Base-by-base conservation (phyloP, 2,329 filamentous ascomycete genomes). In the Escovopsis sp. region DNA sequence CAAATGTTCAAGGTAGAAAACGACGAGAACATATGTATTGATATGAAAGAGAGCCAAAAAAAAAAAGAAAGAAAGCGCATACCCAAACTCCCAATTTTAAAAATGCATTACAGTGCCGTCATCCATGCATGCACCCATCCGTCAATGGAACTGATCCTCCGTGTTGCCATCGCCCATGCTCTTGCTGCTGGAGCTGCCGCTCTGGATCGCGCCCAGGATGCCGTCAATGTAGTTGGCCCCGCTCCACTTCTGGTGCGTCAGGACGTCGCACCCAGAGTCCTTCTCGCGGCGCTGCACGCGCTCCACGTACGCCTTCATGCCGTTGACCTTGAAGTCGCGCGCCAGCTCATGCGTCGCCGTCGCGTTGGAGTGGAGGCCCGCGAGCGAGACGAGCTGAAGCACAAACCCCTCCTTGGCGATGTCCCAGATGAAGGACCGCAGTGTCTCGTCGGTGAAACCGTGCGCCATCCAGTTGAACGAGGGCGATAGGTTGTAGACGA, bases 401-500 rank as follows among this genome's bases (percentile, higher is more conserved):
- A 77, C 77, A 57, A 80, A 89, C 46, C 89, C 89, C 54, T 95
- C 83, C 58, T 80, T 78, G 8, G 88, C 91, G 50, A 98, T 77
- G 60, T 96, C 89, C 89, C 89, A 96, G 53, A 98, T 84, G 61
- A 98, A 98, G 6, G 77, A 86, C 65, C 83, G 86, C 43, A 98
- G 72, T 6, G 82, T 81, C 47, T 77, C 79, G 49, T 87, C 78
- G 3, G 75, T 81, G 64, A 96, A 98, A 28, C 89, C 91, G 59
- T 96, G 88, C 10, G 79, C 79, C 77, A 93, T 91, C 91, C 91
- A 98, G 70, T 98, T 96, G 73, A 98, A 98, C 8, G 85, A 94
- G 1, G 91, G 91, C 4, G 82, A 88, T 2, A 98, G 74, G 66
- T 98, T 98, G 68, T 98, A 98, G 0, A 96, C 89, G 23, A 98